Conservation (phyloP, 2,329 filamentous ascomycete species). For the Xylogone sp. region DNA sequence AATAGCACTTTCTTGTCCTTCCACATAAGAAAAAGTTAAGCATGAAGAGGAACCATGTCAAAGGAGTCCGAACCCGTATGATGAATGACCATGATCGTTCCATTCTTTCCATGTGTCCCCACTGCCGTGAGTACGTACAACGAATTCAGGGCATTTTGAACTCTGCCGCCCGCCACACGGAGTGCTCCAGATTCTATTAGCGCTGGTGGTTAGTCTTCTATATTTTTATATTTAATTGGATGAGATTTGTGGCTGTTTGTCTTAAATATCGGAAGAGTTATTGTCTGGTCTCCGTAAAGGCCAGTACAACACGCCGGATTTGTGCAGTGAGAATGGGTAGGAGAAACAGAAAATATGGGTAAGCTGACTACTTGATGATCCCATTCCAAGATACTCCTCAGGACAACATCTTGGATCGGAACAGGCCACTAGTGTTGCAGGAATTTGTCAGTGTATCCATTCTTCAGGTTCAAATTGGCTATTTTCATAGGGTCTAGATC, state of each 20-base stretch:
- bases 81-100: conserved; percentile 17
- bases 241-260: no score
- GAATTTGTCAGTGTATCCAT: no score
- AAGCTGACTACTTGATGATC: conserved; percentile 8
- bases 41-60: no score
- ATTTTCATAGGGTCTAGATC: no score
- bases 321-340: no score
- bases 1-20: no score
- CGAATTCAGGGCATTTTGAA: conserved; percentile 14
- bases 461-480: no score
- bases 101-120: conserved; percentile 19
- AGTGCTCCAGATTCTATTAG: conserved; percentile 18
- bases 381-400: conserved; percentile 19
- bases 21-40: no score
- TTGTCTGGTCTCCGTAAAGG: not conserved
- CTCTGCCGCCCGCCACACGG: conserved; percentile 18
- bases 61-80: conserved; percentile 8
- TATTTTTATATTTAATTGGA: not conserved
- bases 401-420: conserved; percentile 18
- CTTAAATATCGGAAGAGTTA: not conserved
- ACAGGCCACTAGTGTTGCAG: conserved; percentile 14
- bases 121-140: conserved; percentile 18
- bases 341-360: not conserved
- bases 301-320: not conserved
- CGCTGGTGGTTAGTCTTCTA: not conserved